Evolutionary conservation across 768 basidiomycete species (phyloP).

Genomic region (Boletus tylopilopsis): DNA sequence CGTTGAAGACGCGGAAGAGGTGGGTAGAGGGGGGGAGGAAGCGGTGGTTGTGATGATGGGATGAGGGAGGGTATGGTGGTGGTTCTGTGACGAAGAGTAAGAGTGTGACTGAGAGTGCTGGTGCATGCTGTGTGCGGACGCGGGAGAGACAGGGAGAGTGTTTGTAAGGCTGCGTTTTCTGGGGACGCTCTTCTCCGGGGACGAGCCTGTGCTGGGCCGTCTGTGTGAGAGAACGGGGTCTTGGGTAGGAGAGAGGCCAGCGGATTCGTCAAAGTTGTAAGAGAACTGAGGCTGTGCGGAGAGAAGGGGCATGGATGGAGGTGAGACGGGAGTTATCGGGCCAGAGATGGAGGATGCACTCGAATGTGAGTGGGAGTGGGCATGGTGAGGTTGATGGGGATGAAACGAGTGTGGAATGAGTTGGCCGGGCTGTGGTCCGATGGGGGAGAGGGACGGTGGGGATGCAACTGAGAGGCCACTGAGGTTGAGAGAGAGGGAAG

Average conservation of each 20-base stretch:
- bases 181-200: constrained; percentile 50
- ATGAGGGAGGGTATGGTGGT: constrained; percentile 18
- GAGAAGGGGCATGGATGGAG: constrained; percentile 42
- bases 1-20: constrained; percentile 23
- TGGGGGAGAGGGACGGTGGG: constrained; percentile 62
- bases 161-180: constrained; percentile 64
- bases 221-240: constrained; percentile 29
- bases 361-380: constrained; percentile 24
- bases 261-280: constrained; percentile 49
- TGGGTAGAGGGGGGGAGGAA: constrained; percentile 26
- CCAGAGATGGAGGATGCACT: constrained; percentile 33
- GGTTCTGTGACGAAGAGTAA: constrained; percentile 5
- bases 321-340: constrained; percentile 58
- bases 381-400: constrained; percentile 25
- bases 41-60: constrained; percentile 32
- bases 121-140: constrained; percentile 16
- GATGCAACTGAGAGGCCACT: constrained; percentile 63
- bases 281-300: constrained; percentile 40
- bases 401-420: constrained; percentile 57
- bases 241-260: constrained; percentile 25
- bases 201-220: constrained; percentile 37
- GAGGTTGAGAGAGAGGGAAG: constrained; percentile 60
- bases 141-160: constrained; percentile 33
- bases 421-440: constrained; percentile 46
- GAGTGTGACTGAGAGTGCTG: constrained; percentile 29